Conservation (phyloP, 176 grass and related monocot species). For the Carex cristatella region DNA sequence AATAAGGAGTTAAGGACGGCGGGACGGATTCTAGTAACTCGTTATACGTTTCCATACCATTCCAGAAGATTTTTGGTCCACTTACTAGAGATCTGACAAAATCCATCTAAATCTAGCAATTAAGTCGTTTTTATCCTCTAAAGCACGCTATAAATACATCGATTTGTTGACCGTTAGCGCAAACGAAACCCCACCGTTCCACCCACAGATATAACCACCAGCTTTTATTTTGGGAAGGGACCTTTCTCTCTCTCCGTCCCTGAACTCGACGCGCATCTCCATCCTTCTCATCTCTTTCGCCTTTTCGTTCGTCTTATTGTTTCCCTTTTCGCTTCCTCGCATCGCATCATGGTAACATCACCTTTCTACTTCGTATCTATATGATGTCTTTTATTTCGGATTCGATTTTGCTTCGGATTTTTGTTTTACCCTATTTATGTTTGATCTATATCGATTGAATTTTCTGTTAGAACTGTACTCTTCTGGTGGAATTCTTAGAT, state of each 20-base stretch:
- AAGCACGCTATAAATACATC: constrained; percentile 3
- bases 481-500: background rate
- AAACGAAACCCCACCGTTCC: background rate
- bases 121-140: background rate
- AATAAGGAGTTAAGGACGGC: no score
- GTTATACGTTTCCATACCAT: background rate
- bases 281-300: background rate
- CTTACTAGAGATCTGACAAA: background rate
- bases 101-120: background rate
- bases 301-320: background rate
- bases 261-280: background rate
- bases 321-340: background rate
- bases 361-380: background rate
- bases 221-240: background rate
- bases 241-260: background rate
- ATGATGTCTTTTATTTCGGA: background rate
- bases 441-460: background rate
- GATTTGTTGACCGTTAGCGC: background rate
- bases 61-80: background rate
- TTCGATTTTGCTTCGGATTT: background rate
- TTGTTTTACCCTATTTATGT: background rate
- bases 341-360: constrained; percentile 21
- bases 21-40: background rate
- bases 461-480: background rate
- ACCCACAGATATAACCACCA: constrained; percentile 3